Conservation (phyloP, 2,329 filamentous ascomycete species). For the Botrytis galanthina region DNA sequence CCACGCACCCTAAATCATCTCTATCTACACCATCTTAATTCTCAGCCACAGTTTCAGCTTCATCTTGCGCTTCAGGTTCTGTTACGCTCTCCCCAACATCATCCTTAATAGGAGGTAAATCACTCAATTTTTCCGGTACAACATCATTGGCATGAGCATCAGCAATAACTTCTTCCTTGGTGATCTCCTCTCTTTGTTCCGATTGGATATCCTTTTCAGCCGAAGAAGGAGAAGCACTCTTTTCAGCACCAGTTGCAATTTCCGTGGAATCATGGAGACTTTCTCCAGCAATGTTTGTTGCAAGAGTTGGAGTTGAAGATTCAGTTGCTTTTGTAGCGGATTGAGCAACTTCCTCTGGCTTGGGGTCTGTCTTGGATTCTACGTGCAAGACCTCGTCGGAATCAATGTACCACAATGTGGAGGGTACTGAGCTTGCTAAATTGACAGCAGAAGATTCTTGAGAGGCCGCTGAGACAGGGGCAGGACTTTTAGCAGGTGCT, state of each 20-base stretch:
- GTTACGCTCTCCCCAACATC: constrained; percentile 8
- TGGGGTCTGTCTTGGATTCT: constrained; percentile 14
- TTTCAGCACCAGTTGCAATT: constrained; percentile 24
- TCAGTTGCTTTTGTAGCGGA: constrained; percentile 24
- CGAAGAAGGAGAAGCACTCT: constrained; percentile 21
- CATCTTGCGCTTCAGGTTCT: constrained; percentile 23
- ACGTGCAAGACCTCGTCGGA: constrained; percentile 43
- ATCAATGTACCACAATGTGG: constrained; percentile 44
- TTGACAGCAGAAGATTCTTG: constrained; percentile 21
- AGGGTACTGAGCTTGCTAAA: constrained; percentile 37
- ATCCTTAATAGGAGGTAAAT: constrained; percentile 24
- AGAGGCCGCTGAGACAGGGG: constrained; percentile 26
- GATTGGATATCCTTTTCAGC: constrained; percentile 23
- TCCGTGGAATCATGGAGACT: constrained; percentile 28
- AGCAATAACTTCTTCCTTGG: constrained; percentile 22
- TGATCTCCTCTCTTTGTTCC: constrained; percentile 24
- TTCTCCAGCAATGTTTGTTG: constrained; percentile 33
- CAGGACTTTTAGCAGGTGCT: constrained; percentile 52
- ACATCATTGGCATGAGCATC: constrained; percentile 19
- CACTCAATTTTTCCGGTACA: constrained; percentile 25
- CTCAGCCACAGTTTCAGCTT: constrained; percentile 22
- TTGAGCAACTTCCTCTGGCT: constrained; percentile 3
- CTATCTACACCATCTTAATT: constrained; percentile 21
- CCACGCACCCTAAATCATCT: neutral
- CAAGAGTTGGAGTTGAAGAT: constrained; percentile 29